Conservation (phyloP, 345 rosid species). For the Mercurialis annua region DNA sequence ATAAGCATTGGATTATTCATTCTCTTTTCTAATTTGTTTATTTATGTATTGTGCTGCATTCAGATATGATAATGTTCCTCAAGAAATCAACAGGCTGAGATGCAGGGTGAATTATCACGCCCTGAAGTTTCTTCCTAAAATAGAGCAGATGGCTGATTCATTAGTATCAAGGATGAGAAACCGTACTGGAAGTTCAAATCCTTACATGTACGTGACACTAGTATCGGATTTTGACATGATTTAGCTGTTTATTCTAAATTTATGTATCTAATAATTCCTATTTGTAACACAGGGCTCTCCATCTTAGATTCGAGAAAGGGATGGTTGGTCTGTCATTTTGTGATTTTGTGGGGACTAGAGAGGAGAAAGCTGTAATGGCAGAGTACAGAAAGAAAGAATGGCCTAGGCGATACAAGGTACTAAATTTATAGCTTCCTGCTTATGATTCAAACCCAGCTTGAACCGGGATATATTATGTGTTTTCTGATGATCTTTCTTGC, state of each 20-base stretch:
- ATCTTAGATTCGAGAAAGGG: conserved; percentile 99
- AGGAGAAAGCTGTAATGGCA: conserved; percentile 94
- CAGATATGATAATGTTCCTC: conserved; percentile 98
- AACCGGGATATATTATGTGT: conserved; percentile 7
- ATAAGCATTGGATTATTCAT: conserved; percentile 6
- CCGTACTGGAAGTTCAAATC: conserved; percentile 83
- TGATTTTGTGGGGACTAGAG: conserved; percentile 97
- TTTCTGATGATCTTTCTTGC: conserved; percentile 26
- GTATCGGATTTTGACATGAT: conserved; percentile 17
- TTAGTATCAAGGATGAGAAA: conserved; percentile 92
- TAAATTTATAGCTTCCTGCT: conserved; percentile 6
- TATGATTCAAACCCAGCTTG: conserved; percentile 13
- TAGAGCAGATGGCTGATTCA: conserved; percentile 86
- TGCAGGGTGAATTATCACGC: conserved; percentile 99
- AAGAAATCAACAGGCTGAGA: conserved; percentile 93
- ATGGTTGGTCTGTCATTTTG: conserved; percentile 99
- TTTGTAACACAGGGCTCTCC: conserved; percentile 80
- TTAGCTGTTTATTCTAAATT: conserved; percentile 14
- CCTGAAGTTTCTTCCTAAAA: conserved; percentile 86
- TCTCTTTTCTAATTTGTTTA: conserved; percentile 6
- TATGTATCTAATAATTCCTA: conserved; percentile 2
- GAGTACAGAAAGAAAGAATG: conserved; percentile 94
- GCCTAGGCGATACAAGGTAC: conserved; percentile 98
- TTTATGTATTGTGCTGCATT: conserved; percentile 18
- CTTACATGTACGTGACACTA: conserved; percentile 66